These are phyloP conservation scores for Proteromonas lacertae DNA, from an alignment of 352 stramenopile genomes.

Conservation along the genomic window DNA sequence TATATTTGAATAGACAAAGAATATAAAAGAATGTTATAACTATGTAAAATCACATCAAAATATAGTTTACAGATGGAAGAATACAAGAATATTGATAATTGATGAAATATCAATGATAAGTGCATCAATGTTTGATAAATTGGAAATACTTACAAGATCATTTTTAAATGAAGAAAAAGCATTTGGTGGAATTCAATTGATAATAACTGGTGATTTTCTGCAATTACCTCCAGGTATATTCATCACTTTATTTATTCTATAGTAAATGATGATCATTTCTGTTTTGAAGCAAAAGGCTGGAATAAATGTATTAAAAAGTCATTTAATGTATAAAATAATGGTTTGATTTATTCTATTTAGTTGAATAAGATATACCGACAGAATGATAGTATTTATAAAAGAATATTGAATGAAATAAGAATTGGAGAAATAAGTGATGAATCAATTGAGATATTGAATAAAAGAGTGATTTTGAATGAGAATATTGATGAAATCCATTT, in stretches of 20 bases:
- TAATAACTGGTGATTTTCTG: constrained; percentile 1
- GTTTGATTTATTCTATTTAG: too few species aligned
- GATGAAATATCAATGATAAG: constrained; percentile 3
- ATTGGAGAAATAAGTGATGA: too few species aligned
- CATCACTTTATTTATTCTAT: background rate
- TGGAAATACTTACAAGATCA: background rate
- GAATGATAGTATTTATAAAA: too few species aligned
- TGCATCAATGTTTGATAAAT: background rate
- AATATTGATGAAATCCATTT: too few species aligned
- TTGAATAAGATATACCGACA: too few species aligned
- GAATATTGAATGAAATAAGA: too few species aligned
- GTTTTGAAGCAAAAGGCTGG: too few species aligned
- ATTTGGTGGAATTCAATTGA: constrained; percentile 1
- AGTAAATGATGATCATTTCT: too few species aligned
- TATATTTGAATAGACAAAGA: background rate
- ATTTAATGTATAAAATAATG: too few species aligned
- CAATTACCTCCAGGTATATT: background rate
- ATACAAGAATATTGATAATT: background rate
- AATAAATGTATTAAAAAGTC: too few species aligned
- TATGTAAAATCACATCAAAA: background rate
- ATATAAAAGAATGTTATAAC: background rate
- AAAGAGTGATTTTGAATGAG: too few species aligned
- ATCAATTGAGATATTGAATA: too few species aligned
- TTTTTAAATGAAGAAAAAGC: background rate
- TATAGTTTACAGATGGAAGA: background rate